These are phyloP conservation scores for Blumeria hordei DNA, from an alignment of 2,329 filamentous ascomycete species.

Conservation along the genomic window DNA sequence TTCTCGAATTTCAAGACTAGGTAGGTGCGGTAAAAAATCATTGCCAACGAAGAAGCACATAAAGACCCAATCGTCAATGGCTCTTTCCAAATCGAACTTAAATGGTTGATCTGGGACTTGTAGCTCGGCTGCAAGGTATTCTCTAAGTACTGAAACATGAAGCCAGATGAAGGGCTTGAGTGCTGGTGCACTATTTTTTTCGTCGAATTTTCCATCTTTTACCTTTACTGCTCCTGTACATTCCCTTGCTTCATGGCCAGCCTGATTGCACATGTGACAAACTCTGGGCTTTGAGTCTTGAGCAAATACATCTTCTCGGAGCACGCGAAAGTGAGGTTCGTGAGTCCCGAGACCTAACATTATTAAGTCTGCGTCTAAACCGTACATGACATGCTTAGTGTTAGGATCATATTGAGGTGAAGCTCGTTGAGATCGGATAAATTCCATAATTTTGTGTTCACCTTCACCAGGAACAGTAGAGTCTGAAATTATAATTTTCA, in stretches of 20 bases:
- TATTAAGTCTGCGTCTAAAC: constrained; percentile 90
- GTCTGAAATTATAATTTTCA: constrained; percentile 97
- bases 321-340: constrained; percentile 85
- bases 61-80: constrained; percentile 94
- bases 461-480: constrained; percentile 93
- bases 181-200: constrained; percentile 45
- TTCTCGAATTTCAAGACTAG: constrained; percentile 91
- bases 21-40: constrained; percentile 90
- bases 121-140: constrained; percentile 82
- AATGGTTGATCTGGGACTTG: constrained; percentile 64
- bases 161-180: constrained; percentile 97
- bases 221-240: constrained; percentile 61
- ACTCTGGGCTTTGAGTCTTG: constrained; percentile 62
- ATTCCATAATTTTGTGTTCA: constrained; percentile 99
- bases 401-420: constrained; percentile 88
- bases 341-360: constrained; percentile 95
- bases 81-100: constrained; percentile 77
- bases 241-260: constrained; percentile 69
- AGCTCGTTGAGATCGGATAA: constrained; percentile 76
- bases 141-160: constrained; percentile 71
- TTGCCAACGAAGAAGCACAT: constrained; percentile 99
- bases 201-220: constrained; percentile 56
- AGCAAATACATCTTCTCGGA: constrained; percentile 90
- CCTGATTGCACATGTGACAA: constrained; percentile 77
- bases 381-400: constrained; percentile 93